phyloP scores from a whole-genome alignment of 2,329 filamentous ascomycete species.

The Xylaria sp. region DNA sequence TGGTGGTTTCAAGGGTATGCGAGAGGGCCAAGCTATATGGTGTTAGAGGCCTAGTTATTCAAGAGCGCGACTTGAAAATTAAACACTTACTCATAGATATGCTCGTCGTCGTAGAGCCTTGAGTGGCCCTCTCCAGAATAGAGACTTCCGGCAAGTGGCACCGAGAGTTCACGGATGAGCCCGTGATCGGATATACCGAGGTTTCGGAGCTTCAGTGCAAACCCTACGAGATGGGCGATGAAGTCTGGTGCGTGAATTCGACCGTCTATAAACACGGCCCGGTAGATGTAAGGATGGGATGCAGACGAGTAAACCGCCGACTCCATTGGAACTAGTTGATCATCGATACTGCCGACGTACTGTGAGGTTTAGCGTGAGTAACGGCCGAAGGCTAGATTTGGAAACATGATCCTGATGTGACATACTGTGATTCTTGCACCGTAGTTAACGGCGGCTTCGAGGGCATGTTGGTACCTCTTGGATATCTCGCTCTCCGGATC shows the following conservation, averaged over 20 bases:
- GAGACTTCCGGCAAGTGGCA: conserved; percentile 85
- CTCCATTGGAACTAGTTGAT: conserved; percentile 93
- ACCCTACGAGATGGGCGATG: conserved; percentile 88
- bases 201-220: conserved; percentile 91
- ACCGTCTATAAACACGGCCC: conserved; percentile 94
- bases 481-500: conserved; percentile 81
- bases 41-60: conserved; percentile 10
- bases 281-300: conserved; percentile 89
- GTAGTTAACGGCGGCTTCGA: conserved; percentile 74
- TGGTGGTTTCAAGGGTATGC: conserved; percentile 73
- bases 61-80: neutral
- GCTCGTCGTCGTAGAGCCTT: conserved; percentile 84
- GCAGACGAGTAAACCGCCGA: conserved; percentile 86
- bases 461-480: conserved; percentile 74
- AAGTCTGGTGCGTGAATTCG: conserved; percentile 92
- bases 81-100: conserved; percentile 73
- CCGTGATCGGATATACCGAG: conserved; percentile 92
- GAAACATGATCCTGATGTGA: neutral
- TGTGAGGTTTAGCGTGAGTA: conserved; percentile 15
- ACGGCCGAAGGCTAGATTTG: neutral
- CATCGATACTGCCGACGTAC: conserved; percentile 93
- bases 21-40: conserved; percentile 63
- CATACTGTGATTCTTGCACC: conserved; percentile 73
- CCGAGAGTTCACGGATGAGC: conserved; percentile 84
- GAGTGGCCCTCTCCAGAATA: conserved; percentile 94